Evolutionary conservation across 176 grass and related monocot species (phyloP), one percentile per base, ranked within the genome.

Genomic region (Oropetium thomaeum): DNA sequence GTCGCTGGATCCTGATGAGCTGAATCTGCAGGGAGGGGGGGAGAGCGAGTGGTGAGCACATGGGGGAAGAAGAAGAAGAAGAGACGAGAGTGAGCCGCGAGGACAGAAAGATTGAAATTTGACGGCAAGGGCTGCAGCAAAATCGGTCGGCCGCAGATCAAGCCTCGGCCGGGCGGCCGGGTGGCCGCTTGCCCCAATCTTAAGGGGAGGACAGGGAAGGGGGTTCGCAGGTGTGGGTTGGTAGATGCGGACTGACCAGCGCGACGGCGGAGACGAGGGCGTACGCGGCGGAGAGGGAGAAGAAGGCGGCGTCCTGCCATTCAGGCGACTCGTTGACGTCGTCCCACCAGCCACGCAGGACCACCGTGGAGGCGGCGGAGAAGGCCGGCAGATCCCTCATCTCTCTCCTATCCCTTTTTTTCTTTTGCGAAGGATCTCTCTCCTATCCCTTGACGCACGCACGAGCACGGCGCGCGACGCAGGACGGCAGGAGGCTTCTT

Each of bases 301-400:
- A 97, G 81, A 97, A 97, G 86, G 86, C 83, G 6, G 64, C 78
- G 35, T 97, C 86, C 90, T 97, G 90, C 94, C 90, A 97, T 66
- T 79, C 35, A 39, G 43, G 69, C 80, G 86, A 93, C 70, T 78
- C 88, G 78, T 91, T 97, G 53, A 97, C 83, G 27, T 91, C 86
- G 64, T 73, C 42, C 94, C 90, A 97, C 88, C 88, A 93, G 9
- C 89, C 83, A 39, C 74, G 57, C 19, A 93, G 28, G 54, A 51
- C 70, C 30, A 1, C 67, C 15, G 13, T 8, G 20, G 53, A 38
- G 13, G 59, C 23, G 3, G 61, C 1, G 1, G 70, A 30, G 17
- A 57, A 57, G 20, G 71, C 51, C 20, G 83, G 31, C 68, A 57
- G 53, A 26, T 79, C 80, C 80, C 80, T 67, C 85, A 73, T 79